Conservation (phyloP, 805 yeast genomes). For the Metschnikowia chrysomelidarum region DNA sequence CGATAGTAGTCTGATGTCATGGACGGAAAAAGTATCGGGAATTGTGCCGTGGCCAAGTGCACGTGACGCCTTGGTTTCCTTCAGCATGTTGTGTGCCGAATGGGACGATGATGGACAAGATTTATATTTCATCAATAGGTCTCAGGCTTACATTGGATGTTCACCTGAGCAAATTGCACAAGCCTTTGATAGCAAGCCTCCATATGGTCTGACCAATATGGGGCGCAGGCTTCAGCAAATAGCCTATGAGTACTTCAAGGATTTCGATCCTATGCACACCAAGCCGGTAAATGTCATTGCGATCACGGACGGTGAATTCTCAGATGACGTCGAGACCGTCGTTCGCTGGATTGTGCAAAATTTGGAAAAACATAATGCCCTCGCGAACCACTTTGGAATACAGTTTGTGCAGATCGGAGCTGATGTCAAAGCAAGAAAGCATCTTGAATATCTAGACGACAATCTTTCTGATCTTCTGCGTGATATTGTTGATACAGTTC, state of each 20-base stretch:
- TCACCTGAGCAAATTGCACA: constrained; percentile 13
- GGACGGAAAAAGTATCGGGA: constrained; percentile 13
- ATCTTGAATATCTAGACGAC: constrained; percentile 15
- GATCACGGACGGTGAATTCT: constrained; percentile 18
- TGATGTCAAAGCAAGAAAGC: constrained; percentile 11
- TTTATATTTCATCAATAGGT: constrained; percentile 14
- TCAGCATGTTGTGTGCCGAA: constrained; percentile 15
- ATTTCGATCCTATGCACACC: constrained; percentile 11
- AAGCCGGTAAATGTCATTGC: constrained; percentile 17
- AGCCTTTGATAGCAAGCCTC: constrained; percentile 11
- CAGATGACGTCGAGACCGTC: constrained; percentile 16
- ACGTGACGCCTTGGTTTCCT: constrained; percentile 13
- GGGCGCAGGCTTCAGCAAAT: constrained; percentile 14
- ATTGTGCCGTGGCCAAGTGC: constrained; percentile 18
- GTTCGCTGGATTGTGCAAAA: constrained; percentile 16
- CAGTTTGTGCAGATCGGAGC: constrained; percentile 19
- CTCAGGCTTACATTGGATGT: constrained; percentile 7
- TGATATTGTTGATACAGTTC: constrained; percentile 18
- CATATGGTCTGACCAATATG: constrained; percentile 18
- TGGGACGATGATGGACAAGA: constrained; percentile 21
- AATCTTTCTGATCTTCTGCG: constrained; percentile 11
- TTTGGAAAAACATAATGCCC: constrained; percentile 11
- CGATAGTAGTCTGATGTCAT: constrained; percentile 16
- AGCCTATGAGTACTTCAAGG: constrained; percentile 11
- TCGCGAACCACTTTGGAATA: constrained; percentile 16